These are phyloP conservation scores for Thermochaetoides thermophila DNA, from an alignment of 495 filamentous ascomycete genomes.

Conservation along the genomic window DNA sequence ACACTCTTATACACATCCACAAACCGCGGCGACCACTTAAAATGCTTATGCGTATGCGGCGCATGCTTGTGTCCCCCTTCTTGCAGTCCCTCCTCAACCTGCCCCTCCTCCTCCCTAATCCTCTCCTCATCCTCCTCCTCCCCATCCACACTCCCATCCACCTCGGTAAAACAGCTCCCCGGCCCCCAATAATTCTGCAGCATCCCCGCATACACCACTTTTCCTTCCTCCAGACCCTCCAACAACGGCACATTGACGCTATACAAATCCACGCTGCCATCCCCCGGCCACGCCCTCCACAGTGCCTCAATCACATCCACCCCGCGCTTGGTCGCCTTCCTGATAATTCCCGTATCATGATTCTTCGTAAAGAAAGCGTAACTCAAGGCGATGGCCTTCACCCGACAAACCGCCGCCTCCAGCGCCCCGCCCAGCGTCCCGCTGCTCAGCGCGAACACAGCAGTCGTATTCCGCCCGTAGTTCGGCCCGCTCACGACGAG, in stretches of 20 bases:
- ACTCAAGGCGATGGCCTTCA: slow-evolving; percentile 63
- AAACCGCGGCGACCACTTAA: slow-evolving; percentile 86
- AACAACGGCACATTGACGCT: slow-evolving; percentile 75
- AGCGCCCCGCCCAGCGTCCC: slow-evolving; percentile 86
- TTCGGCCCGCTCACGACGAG: slow-evolving; percentile 85
- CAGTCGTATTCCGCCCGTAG: slow-evolving; percentile 87
- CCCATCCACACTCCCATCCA: slow-evolving; percentile 44
- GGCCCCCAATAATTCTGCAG: slow-evolving; percentile 74
- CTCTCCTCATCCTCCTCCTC: slow-evolving; percentile 50
- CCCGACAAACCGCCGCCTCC: slow-evolving; percentile 76
- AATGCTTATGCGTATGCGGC: slow-evolving; percentile 61
- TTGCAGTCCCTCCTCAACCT: slow-evolving; percentile 17
- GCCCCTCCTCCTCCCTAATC: slow-evolving; percentile 45
- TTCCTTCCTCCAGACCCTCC: slow-evolving; percentile 47
- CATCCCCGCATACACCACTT: slow-evolving; percentile 66
- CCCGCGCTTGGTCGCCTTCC: slow-evolving; percentile 50
- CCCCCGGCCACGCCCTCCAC: slow-evolving; percentile 53
- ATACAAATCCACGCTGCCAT: slow-evolving; percentile 58
- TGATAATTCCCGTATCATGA: slow-evolving; percentile 67
- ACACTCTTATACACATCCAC: slow-evolving; percentile 74
- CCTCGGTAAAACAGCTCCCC: slow-evolving; percentile 69
- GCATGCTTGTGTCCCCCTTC: slow-evolving; percentile 11
- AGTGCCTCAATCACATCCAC: slow-evolving; percentile 68
- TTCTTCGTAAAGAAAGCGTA: slow-evolving; percentile 76
- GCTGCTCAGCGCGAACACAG: slow-evolving; percentile 75